Percentiles rank a stretch among this genome's conserved stretches.
phyloP scores from a whole-genome alignment of 1,284 basidiomycete species.

The Exobasidium rhododendri region DNA sequence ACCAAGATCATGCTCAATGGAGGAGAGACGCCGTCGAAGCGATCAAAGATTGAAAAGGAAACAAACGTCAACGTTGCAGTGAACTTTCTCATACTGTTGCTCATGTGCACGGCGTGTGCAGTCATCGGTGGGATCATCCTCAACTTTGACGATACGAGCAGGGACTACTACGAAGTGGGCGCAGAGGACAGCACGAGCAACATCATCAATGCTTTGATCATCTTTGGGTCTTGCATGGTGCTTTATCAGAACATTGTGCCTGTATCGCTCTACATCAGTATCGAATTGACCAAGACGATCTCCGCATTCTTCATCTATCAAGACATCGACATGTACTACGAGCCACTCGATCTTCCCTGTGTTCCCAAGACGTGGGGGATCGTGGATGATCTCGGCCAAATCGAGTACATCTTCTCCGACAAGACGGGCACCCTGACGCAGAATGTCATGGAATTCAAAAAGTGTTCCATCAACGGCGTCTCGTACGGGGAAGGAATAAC shows the following conservation, averaged over 20 bases:
- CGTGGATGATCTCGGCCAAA: slow-evolving; percentile 93
- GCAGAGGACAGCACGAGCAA: slow-evolving; percentile 52
- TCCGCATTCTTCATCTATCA: slow-evolving; percentile 95
- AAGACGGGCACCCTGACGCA: slow-evolving; percentile 62
- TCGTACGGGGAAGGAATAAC: slow-evolving; percentile 89
- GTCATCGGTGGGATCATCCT: slow-evolving; percentile 74
- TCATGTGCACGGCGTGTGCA: slow-evolving; percentile 72
- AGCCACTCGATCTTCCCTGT: slow-evolving; percentile 73
- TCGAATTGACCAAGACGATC: slow-evolving; percentile 92
- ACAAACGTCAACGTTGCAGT: slow-evolving; percentile 98
- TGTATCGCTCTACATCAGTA: slow-evolving; percentile 93
- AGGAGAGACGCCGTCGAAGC: slow-evolving; percentile 74
- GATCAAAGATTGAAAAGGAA: slow-evolving; percentile 93
- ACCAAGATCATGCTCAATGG: slow-evolving; percentile 98
- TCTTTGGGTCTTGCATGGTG: slow-evolving; percentile 72
- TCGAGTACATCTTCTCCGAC: slow-evolving; percentile 96
- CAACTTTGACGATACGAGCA: slow-evolving; percentile 65
- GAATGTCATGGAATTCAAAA: slow-evolving; percentile 95
- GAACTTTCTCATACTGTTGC: slow-evolving; percentile 77
- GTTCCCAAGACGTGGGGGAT: slow-evolving; percentile 98
- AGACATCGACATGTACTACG: slow-evolving; percentile 95
- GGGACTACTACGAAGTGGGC: slow-evolving; percentile 62
- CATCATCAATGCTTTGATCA: slow-evolving; percentile 77
- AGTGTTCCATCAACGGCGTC: slow-evolving; percentile 81
- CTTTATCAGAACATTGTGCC: slow-evolving; percentile 98